Base-by-base conservation (phyloP, 1,284 basidiomycete genomes). In the Volvariella surrecta region DNA sequence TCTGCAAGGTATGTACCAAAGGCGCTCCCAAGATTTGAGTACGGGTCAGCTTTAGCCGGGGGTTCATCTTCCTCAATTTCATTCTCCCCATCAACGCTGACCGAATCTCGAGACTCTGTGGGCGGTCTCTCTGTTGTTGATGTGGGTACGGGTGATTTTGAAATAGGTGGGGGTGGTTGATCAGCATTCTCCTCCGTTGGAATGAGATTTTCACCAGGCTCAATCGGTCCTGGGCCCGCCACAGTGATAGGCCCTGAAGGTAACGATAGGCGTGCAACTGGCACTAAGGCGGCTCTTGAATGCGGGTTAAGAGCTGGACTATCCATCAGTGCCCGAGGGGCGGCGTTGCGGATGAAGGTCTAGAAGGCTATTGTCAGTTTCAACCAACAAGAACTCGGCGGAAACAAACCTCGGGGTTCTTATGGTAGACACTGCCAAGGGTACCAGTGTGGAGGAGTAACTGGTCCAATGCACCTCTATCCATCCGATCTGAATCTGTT, bases 401-500 rank as follows among this genome's bases (percentile, higher is more conserved):
- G 21, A n/a, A 11, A 55, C 71, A 51, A 37, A 85, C 86, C 72
- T 90, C 88, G 8, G 87, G 87, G 52, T 89, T 89, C 66, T 90
- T 90, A 66, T 90, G 87, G 57, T 90, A 90, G 49, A 90, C 89
- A 44, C 86, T 89, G 19, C 85, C 83, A 31, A 90, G 62, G n/a
- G 85, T 86, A 9, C 83, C 88, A 0, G 87, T 87, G 54, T 89
- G 87, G 32, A 90, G 59, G 30, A 90, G 61, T 15, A 94, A 68
- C 53, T 95, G 91, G 64, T 98, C 94, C 30, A 98, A 75, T 44
- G 93, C 87, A 18, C 91, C 90, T 53, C 92, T 78, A 58, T 97
- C 94, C 90, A 99, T 97, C 32, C 92, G 71, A 58, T 99, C 96
- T 4, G 92, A 91, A 60, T 99, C 94, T 1, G 92, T 98, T n/a